Conservation (phyloP, 805 yeast species). For the Pichia insulana region DNA sequence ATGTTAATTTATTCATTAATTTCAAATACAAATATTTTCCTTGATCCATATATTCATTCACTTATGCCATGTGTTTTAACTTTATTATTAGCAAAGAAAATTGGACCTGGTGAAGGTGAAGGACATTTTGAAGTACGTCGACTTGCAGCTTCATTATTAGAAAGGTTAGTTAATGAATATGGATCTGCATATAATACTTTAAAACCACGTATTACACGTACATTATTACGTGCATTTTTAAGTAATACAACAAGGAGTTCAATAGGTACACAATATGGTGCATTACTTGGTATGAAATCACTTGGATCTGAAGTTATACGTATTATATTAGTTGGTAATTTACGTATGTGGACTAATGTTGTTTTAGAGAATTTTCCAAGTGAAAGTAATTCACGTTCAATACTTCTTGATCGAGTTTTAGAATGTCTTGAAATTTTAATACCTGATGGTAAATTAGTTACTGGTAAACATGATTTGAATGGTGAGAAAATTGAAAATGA, state of each 20-base stretch:
- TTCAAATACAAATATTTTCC: constrained; percentile 73
- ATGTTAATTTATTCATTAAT: constrained; percentile 81
- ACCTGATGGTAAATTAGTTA: constrained; percentile 23
- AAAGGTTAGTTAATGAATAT: constrained; percentile 68
- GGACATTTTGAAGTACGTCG: constrained; percentile 63
- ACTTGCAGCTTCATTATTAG: constrained; percentile 75
- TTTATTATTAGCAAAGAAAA: constrained; percentile 73
- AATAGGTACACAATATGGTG: constrained; percentile 86
- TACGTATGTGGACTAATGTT: constrained; percentile 67
- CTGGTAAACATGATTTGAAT: constrained; percentile 9
- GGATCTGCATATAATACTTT: constrained; percentile 82
- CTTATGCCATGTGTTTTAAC: constrained; percentile 95
- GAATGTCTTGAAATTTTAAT: constrained; percentile 47
- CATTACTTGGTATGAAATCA: constrained; percentile 74
- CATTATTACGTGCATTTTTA: constrained; percentile 81
- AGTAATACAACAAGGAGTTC: constrained; percentile 63
- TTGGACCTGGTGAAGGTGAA: constrained; percentile 42
- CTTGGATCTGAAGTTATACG: constrained; percentile 85
- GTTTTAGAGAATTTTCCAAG: constrained; percentile 33
- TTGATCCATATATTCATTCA: constrained; percentile 94
- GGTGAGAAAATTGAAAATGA: constrained; percentile 18
- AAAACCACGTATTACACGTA: constrained; percentile 89
- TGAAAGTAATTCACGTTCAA: constrained; percentile 17
- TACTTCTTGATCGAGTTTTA: constrained; percentile 39
- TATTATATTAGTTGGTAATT: constrained; percentile 74